Evolutionary conservation across 768 basidiomycete genomes (phyloP).

Genomic region (Lentinula edodes): DNA sequence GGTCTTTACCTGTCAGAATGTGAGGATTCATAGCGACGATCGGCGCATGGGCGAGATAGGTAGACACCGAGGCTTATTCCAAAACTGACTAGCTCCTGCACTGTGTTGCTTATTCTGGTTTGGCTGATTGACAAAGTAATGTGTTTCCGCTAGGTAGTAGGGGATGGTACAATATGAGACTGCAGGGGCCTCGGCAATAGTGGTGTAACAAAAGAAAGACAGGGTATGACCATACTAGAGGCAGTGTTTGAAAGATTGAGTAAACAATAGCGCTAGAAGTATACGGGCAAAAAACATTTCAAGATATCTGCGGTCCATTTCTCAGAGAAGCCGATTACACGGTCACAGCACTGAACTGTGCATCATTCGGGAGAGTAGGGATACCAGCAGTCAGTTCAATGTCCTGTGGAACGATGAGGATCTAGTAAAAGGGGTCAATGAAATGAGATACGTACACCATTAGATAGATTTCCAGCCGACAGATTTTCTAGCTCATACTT

Average conservation of each 20-base stretch:
- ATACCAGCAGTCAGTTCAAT: neutral
- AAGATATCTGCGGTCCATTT: neutral
- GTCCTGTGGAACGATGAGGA: neutral
- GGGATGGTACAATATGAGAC: neutral
- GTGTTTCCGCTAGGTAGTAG: too few relatives aligned
- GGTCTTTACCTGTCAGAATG: too few relatives aligned
- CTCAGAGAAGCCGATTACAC: neutral
- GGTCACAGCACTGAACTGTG: neutral
- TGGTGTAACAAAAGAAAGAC: neutral
- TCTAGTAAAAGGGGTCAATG: neutral
- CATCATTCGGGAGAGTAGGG: neutral
- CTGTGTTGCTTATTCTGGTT: too few relatives aligned
- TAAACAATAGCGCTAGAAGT: too few relatives aligned
- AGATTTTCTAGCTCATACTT: neutral
- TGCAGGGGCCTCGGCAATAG: neutral
- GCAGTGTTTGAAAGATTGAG: neutral
- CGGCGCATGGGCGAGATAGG: too few relatives aligned
- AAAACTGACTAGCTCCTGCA: too few relatives aligned
- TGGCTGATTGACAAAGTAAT: neutral
- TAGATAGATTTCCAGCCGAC: neutral
- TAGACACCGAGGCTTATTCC: too few relatives aligned
- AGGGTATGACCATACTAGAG: neutral
- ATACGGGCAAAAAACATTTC: neutral
- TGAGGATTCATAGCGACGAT: too few relatives aligned
- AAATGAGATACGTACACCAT: neutral